Conservation (phyloP, 768 basidiomycete species). For the Mycena metata region DNA sequence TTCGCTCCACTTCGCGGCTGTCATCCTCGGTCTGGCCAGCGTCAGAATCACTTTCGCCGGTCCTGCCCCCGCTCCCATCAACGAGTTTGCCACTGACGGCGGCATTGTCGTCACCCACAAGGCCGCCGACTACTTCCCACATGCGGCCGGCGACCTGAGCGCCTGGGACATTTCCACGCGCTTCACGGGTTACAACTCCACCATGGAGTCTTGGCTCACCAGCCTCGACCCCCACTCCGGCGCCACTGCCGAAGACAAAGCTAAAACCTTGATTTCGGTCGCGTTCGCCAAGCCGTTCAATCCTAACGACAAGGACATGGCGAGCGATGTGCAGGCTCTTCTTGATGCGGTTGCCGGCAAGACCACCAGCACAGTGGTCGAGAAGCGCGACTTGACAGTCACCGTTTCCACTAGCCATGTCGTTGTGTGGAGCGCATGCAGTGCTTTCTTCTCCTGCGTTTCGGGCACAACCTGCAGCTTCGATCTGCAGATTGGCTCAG, state of each 20-base stretch:
- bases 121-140: conserved; percentile 15
- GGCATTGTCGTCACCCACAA: conserved; percentile 19
- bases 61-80: conserved; percentile 9
- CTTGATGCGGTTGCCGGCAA: conserved; percentile 15
- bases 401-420: conserved; percentile 12
- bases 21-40: conserved; percentile 17
- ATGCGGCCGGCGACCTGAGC: conserved; percentile 13
- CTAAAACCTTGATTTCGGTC: conserved; percentile 7
- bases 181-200: conserved; percentile 19
- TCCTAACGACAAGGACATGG: conserved; percentile 14
- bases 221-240: conserved; percentile 18
- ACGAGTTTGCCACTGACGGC: conserved; percentile 15
- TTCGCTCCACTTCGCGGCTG: conserved; percentile 17
- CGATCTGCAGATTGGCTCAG: too few species aligned
- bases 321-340: conserved; percentile 8
- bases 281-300: conserved; percentile 19
- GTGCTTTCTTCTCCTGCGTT: conserved; percentile 15
- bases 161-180: not conserved
- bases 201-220: conserved; percentile 20
- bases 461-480: conserved; percentile 2
- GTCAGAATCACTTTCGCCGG: conserved; percentile 15
- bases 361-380: conserved; percentile 15
- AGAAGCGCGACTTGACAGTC: conserved; percentile 10
- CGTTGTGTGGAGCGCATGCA: conserved; percentile 5
- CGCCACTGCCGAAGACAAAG: conserved; percentile 11